Percentiles rank a stretch among this genome's conserved stretches.
phyloP scores from a whole-genome alignment of 2,329 filamentous ascomycete species.

The Arthrobotrys sphaeroides region DNA sequence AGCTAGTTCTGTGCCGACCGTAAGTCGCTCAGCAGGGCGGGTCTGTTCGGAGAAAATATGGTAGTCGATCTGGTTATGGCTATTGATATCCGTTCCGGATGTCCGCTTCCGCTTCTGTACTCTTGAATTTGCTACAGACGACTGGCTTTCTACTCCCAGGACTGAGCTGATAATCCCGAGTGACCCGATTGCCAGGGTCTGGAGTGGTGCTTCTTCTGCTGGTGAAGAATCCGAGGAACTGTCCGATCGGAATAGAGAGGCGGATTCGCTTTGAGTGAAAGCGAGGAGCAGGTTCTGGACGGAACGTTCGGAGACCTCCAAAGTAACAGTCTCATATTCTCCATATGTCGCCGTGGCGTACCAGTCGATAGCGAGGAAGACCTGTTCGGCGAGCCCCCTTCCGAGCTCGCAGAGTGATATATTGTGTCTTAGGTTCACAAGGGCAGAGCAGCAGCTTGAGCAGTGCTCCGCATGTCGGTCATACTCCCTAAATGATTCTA shows the following conservation, averaged over 20 bases:
- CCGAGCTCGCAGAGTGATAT: conserved; percentile 25
- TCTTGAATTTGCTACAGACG: not conserved
- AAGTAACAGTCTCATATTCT: conserved; percentile 27
- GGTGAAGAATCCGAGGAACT: not conserved
- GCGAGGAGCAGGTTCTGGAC: conserved; percentile 32
- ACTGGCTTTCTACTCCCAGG: conserved; percentile 15
- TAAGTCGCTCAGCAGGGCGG: not conserved
- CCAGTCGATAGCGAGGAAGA: conserved; percentile 47
- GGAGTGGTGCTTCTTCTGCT: conserved; percentile 19
- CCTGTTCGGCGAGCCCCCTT: conserved; percentile 36
- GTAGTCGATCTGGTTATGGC: not conserved
- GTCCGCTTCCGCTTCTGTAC: conserved; percentile 19
- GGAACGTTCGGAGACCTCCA: conserved; percentile 29
- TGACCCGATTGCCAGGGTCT: conserved; percentile 31
- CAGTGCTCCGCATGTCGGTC: conserved; percentile 25
- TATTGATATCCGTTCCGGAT: not conserved
- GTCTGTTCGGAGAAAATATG: not conserved
- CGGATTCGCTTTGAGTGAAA: conserved; percentile 19
- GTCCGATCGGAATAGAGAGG: not conserved
- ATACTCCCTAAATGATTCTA: conserved; percentile 32
- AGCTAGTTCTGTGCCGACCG: conserved; percentile 15
- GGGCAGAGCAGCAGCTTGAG: conserved; percentile 18
- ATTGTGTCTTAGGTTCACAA: conserved; percentile 14
- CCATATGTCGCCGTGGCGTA: conserved; percentile 49
- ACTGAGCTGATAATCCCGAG: conserved; percentile 40